These are phyloP conservation scores for Diaporthe vexans DNA, from an alignment of 2,329 filamentous ascomycete species.

Conservation along the genomic window DNA sequence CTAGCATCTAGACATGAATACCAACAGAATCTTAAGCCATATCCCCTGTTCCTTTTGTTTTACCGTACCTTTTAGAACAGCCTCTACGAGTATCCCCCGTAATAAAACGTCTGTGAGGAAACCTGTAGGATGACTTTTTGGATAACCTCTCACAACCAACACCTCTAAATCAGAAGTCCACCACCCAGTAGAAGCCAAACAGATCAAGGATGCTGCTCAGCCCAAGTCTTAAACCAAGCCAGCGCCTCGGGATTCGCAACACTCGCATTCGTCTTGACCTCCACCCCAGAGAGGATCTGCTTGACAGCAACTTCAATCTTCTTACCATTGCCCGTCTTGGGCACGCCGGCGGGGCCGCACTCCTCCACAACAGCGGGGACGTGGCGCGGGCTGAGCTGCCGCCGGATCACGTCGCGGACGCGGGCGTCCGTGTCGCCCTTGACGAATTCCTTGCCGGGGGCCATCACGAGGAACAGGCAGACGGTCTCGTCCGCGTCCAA, in stretches of 20 bases:
- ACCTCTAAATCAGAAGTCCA: background rate
- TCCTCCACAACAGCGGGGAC: constrained; percentile 87
- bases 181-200: background rate
- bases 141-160: background rate
- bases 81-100: background rate
- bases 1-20: constrained; percentile 34
- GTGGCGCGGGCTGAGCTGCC: constrained; percentile 88
- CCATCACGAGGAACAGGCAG: constrained; percentile 88
- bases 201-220: constrained; percentile 60
- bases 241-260: constrained; percentile 93
- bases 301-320: constrained; percentile 98
- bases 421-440: constrained; percentile 67
- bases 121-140: background rate
- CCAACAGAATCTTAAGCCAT: background rate
- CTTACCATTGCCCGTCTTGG: constrained; percentile 94
- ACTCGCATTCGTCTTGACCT: constrained; percentile 90
- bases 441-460: constrained; percentile 66
- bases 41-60: constrained; percentile 26
- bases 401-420: constrained; percentile 79
- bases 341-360: constrained; percentile 81
- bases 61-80: background rate
- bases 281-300: constrained; percentile 90
- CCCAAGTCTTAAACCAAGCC: constrained; percentile 90
- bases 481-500: constrained; percentile 87
- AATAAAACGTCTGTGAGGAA: background rate